These are phyloP conservation scores for Lactarius hatsudake DNA, from an alignment of 768 basidiomycete genomes.

Conservation along the genomic window DNA sequence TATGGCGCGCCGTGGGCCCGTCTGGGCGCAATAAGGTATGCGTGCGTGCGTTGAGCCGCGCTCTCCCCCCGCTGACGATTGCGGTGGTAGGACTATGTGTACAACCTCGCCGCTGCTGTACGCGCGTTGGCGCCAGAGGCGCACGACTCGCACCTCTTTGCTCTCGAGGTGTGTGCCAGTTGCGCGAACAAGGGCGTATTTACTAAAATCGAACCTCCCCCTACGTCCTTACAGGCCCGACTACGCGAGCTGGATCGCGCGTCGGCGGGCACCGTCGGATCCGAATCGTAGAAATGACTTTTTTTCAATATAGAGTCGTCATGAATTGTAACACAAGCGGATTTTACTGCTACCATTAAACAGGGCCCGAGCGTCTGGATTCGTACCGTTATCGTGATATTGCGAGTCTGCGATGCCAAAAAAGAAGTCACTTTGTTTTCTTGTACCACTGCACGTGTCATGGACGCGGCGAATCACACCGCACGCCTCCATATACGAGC, in stretches of 20 bases:
- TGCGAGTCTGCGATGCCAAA: not conserved
- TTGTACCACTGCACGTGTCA: conserved; percentile 34
- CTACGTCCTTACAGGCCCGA: conserved; percentile 7
- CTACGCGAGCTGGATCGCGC: conserved; percentile 21
- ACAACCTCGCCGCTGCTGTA: conserved; percentile 68
- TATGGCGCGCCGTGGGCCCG: conserved; percentile 76
- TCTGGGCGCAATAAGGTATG: conserved; percentile 86
- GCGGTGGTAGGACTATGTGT: conserved; percentile 74
- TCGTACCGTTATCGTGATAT: not conserved
- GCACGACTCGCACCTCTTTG: conserved; percentile 70
- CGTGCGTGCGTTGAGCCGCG: not conserved
- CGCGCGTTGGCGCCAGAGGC: conserved; percentile 72
- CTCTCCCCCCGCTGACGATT: too few relatives aligned
- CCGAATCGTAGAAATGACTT: not conserved
- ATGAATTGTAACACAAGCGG: not conserved
- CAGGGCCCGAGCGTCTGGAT: not conserved
- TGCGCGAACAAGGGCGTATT: not conserved
- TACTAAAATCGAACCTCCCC: not conserved
- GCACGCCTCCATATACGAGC: conserved; percentile 4
- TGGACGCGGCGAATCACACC: conserved; percentile 1
- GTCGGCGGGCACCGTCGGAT: not conserved
- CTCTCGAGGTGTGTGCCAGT: conserved; percentile 60
- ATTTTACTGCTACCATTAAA: not conserved
- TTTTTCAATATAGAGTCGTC: not conserved
- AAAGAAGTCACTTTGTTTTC: conserved; percentile 51